These are phyloP conservation scores for Blakeslea trispora DNA, from an alignment of 371 early-diverging fungal species.

Conservation along the genomic window DNA sequence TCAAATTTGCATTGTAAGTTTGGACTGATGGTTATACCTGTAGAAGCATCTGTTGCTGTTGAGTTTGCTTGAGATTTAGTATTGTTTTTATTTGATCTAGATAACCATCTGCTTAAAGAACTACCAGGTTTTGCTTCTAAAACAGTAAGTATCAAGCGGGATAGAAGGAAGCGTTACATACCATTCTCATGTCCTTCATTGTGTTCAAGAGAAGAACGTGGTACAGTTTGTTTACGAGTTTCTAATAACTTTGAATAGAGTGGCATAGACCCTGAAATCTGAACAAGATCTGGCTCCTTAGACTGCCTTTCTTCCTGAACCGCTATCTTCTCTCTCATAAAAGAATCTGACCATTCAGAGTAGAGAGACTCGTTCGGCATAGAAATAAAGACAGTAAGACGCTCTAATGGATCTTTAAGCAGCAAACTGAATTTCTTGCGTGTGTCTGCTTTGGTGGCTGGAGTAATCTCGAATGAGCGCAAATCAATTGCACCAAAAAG, in stretches of 20 bases:
- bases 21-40: background rate
- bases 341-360: constrained; percentile 45
- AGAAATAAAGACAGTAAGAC: constrained; percentile 37
- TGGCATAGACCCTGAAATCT: constrained; percentile 6
- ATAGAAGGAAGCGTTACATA: too few species aligned
- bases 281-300: constrained; percentile 3
- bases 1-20: too few species aligned
- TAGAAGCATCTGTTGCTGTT: background rate
- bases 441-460: constrained; percentile 34
- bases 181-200: background rate
- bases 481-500: constrained; percentile 40
- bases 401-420: constrained; percentile 14
- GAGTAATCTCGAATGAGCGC: constrained; percentile 37
- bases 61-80: constrained; percentile 6
- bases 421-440: constrained; percentile 26
- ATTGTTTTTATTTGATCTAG: constrained; percentile 24
- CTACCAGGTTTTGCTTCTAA: constrained; percentile 7
- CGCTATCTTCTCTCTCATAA: constrained; percentile 46
- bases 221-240: background rate
- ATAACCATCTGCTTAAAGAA: constrained; percentile 32
- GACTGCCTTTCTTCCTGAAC: constrained; percentile 21
- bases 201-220: background rate
- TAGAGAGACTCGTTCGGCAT: constrained; percentile 34
- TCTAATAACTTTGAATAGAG: background rate
- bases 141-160: background rate